Conservation (phyloP, 169 alveolate genomes). For the Plasmodium gallinaceum region DNA sequence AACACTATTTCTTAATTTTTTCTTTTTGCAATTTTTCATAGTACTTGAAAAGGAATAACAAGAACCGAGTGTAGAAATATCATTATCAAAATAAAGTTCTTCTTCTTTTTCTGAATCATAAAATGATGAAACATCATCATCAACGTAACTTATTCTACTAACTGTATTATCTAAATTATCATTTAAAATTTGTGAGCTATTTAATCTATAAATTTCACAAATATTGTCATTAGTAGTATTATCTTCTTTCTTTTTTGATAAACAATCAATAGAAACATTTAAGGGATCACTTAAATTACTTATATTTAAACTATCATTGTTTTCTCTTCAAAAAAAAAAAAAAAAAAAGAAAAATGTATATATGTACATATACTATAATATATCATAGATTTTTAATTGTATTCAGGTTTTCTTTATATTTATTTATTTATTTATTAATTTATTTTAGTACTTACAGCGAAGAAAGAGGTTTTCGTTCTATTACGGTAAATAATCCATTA, state of each 20-base stretch:
- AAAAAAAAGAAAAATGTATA: background rate
- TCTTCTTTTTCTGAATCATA: slow-evolving; percentile 70
- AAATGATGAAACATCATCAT: slow-evolving; percentile 73
- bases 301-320: slow-evolving; percentile 42
- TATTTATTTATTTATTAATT: background rate
- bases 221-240: slow-evolving; percentile 20
- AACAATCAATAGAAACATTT: slow-evolving; percentile 9
- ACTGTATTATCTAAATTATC: slow-evolving; percentile 40
- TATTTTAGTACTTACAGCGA: slow-evolving; percentile 42
- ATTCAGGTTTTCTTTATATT: background rate
- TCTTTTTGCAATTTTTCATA: slow-evolving; percentile 14
- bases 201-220: slow-evolving; percentile 59
- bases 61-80: slow-evolving; percentile 54
- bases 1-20: slow-evolving; percentile 28
- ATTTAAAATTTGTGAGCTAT: slow-evolving; percentile 45
- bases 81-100: slow-evolving; percentile 65
- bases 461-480: slow-evolving; percentile 66
- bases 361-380: background rate
- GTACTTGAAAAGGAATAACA: slow-evolving; percentile 46
- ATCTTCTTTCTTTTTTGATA: slow-evolving; percentile 37
- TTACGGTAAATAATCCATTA: slow-evolving; percentile 70
- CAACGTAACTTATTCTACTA: slow-evolving; percentile 69
- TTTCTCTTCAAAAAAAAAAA: slow-evolving; percentile 14
- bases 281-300: slow-evolving; percentile 52
- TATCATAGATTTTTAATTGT: background rate